Percentiles rank a stretch among this genome's conserved stretches.
Evolutionary conservation across 208 protist genomes (phyloP).

Genomic region (Wallacemonas sp.): DNA sequence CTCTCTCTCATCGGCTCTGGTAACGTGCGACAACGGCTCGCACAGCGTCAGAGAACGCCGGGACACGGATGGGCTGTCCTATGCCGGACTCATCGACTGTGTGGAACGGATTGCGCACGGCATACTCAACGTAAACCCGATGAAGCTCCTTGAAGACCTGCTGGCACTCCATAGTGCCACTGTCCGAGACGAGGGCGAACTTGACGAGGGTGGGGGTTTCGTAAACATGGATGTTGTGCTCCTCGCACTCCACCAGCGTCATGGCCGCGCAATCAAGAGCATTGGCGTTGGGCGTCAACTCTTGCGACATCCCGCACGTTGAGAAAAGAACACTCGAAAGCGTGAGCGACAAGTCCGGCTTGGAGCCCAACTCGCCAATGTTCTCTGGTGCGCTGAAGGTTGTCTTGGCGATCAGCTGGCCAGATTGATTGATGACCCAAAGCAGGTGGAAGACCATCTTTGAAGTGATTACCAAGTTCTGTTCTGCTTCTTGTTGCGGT

Average conservation of each 20-base stretch:
- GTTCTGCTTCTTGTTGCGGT: too few species aligned
- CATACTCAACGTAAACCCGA: constrained; percentile 69
- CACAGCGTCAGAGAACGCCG: constrained; percentile 73
- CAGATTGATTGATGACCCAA: constrained; percentile 87
- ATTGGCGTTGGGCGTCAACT: constrained; percentile 80
- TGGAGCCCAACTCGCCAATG: constrained; percentile 79
- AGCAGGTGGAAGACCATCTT: constrained; percentile 81
- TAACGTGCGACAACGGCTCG: constrained; percentile 46
- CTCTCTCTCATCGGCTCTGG: constrained; percentile 20
- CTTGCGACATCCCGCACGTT: constrained; percentile 84
- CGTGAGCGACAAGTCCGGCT: constrained; percentile 80
- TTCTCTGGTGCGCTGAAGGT: constrained; percentile 66
- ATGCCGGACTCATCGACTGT: constrained; percentile 83
- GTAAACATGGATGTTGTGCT: constrained; percentile 89
- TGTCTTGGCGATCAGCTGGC: constrained; percentile 79
- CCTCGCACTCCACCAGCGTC: constrained; percentile 76
- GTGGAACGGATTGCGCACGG: constrained; percentile 85
- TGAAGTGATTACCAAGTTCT: too few species aligned
- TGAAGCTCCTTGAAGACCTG: constrained; percentile 71
- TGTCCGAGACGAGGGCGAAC: constrained; percentile 80
- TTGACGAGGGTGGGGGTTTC: constrained; percentile 79
- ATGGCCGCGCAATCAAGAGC: constrained; percentile 82
- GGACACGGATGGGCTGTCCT: constrained; percentile 82
- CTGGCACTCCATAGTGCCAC: constrained; percentile 47
- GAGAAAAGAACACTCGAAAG: constrained; percentile 86